Percentiles rank a stretch among this genome's conserved stretches.
phyloP scores from a whole-genome alignment of 75 land plant genomes.

The Ceratopteris richardii region DNA sequence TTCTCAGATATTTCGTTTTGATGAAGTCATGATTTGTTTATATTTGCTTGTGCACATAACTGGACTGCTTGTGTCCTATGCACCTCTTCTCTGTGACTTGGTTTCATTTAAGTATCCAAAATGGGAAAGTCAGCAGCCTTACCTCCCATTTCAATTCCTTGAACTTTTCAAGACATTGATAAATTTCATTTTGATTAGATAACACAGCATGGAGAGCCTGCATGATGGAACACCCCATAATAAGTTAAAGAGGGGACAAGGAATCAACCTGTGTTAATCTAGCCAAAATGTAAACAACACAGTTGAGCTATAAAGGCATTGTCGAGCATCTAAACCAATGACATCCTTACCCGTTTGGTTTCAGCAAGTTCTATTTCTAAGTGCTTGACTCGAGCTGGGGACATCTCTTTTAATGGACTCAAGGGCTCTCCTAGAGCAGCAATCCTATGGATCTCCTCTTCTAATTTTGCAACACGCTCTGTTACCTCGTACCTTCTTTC shows the following conservation, averaged over 20 bases:
- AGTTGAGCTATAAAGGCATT: too few species aligned
- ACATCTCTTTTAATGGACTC: background rate
- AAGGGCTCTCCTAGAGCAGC: background rate
- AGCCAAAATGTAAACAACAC: too few species aligned
- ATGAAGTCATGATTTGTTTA: too few species aligned
- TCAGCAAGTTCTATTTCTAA: conserved; percentile 37
- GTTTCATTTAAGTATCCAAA: too few species aligned
- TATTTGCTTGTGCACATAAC: too few species aligned
- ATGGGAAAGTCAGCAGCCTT: too few species aligned
- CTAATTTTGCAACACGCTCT: conserved; percentile 24
- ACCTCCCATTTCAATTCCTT: conserved; percentile 31
- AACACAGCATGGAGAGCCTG: conserved; percentile 25
- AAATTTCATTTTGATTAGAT: conserved; percentile 25
- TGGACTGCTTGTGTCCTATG: too few species aligned
- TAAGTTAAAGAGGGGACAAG: too few species aligned
- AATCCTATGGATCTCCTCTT: conserved; percentile 16
- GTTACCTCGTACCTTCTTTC: background rate
- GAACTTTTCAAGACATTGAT: conserved; percentile 26
- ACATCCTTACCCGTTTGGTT: conserved; percentile 31
- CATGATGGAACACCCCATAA: background rate
- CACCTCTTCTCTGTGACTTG: too few species aligned
- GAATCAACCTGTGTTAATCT: too few species aligned
- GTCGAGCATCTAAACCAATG: too few species aligned
- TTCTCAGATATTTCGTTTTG: too few species aligned
- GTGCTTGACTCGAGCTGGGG: conserved; percentile 22